Evolutionary conservation across 805 yeast species (phyloP).

Genomic region (Candida nitratophila): DNA sequence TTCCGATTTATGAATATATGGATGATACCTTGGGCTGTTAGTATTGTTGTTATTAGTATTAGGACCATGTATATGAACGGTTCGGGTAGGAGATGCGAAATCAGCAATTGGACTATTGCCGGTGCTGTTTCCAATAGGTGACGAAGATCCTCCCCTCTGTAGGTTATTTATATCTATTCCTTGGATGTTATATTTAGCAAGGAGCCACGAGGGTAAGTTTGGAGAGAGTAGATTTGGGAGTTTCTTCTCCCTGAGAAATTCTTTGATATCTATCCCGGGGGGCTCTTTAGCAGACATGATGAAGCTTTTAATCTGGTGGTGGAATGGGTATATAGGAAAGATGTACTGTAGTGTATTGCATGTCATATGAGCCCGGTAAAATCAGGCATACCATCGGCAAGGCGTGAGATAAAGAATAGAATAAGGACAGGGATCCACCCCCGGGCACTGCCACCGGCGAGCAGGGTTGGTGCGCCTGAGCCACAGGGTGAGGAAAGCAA

Average conservation of each 20-base stretch:
- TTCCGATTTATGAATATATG: not conserved
- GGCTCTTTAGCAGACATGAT: not conserved
- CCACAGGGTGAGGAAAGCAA: too few relatives aligned
- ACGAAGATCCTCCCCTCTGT: not conserved
- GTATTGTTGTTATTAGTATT: not conserved
- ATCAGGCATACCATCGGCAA: too few relatives aligned
- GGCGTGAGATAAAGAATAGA: too few relatives aligned
- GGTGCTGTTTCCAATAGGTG: not conserved
- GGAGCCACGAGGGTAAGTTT: not conserved
- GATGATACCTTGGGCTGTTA: not conserved
- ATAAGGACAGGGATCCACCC: too few relatives aligned
- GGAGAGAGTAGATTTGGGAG: slow-evolving; percentile 1
- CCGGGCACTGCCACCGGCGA: too few relatives aligned
- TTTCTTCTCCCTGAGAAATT: not conserved
- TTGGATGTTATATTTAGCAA: not conserved
- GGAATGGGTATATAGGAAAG: too few relatives aligned
- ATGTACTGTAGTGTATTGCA: too few relatives aligned
- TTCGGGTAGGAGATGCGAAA: too few relatives aligned
- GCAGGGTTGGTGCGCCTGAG: too few relatives aligned
- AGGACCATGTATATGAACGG: not conserved
- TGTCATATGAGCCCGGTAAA: too few relatives aligned
- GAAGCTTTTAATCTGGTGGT: not conserved
- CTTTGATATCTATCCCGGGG: not conserved
- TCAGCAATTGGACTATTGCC: too few relatives aligned
- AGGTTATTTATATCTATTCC: not conserved